Evolutionary conservation across 257 asterid genomes (phyloP).

Genomic region (Leptodermis oblonga): DNA sequence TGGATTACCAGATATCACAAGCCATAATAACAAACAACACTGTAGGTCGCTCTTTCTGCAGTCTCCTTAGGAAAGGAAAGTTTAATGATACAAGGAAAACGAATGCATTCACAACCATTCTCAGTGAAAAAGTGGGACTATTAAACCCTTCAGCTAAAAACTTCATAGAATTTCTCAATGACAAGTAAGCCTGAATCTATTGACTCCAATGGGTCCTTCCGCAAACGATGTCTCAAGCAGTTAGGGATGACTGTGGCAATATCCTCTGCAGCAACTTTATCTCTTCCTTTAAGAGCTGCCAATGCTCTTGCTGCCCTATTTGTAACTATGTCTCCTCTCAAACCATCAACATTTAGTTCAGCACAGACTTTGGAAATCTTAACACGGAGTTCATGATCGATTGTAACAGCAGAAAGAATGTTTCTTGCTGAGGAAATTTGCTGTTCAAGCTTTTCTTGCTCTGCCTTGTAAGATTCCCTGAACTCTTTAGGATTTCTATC

Average conservation of each 20-base stretch:
- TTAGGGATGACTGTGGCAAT: slow-evolving; percentile 86
- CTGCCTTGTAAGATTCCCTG: slow-evolving; percentile 55
- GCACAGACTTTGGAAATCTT: slow-evolving; percentile 86
- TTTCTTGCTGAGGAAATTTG: slow-evolving; percentile 70
- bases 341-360: slow-evolving; percentile 81
- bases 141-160: slow-evolving; percentile 45
- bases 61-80: neutral
- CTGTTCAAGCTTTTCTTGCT: slow-evolving; percentile 76
- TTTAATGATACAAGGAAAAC: too few relatives aligned
- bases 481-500: slow-evolving; percentile 75
- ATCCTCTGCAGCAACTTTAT: slow-evolving; percentile 68
- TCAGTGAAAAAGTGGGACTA: slow-evolving; percentile 10
- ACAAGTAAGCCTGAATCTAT: slow-evolving; percentile 91
- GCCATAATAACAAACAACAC: neutral
- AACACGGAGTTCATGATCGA: slow-evolving; percentile 72
- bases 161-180: slow-evolving; percentile 84
- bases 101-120: neutral
- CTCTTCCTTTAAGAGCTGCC: slow-evolving; percentile 87
- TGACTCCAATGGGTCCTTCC: slow-evolving; percentile 89
- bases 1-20: too few relatives aligned
- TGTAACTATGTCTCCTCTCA: slow-evolving; percentile 87
- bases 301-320: slow-evolving; percentile 86
- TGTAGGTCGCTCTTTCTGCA: neutral
- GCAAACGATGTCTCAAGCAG: slow-evolving; percentile 88
- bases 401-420: slow-evolving; percentile 47